Evolutionary conservation across 2,329 filamentous ascomycete genomes (phyloP).

Genomic region (Ophioceras dolichostomum): DNA sequence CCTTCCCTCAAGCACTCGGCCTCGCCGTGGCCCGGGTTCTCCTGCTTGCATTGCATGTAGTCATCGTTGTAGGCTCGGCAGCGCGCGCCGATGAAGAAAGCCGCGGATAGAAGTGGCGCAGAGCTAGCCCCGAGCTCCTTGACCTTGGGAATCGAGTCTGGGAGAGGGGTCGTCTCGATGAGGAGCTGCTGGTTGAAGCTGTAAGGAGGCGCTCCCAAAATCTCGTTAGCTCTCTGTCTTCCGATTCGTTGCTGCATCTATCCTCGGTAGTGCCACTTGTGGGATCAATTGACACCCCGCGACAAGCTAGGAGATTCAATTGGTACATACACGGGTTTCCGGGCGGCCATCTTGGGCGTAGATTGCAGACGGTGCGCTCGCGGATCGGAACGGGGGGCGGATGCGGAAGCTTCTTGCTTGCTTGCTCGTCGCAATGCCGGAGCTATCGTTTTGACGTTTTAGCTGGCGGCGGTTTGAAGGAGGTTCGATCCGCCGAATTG

Average conservation of each 20-base stretch:
- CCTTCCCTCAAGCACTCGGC: slow-evolving; percentile 94
- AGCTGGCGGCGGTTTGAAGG: slow-evolving; percentile 6
- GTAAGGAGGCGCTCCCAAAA: slow-evolving; percentile 10
- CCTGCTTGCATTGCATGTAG: slow-evolving; percentile 99
- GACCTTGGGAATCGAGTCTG: slow-evolving; percentile 82
- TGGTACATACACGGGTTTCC: slow-evolving; percentile 42
- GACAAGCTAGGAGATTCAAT: neutral
- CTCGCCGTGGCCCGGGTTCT: slow-evolving; percentile 83
- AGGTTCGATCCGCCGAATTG: slow-evolving; percentile 1
- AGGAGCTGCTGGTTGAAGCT: slow-evolving; percentile 94
- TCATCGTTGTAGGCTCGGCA: slow-evolving; percentile 97
- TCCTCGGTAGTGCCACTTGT: neutral
- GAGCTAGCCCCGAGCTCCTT: slow-evolving; percentile 89
- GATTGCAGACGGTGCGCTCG: too few relatives aligned
- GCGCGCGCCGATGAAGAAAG: slow-evolving; percentile 93
- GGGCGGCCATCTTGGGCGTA: slow-evolving; percentile 47
- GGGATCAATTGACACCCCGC: slow-evolving; percentile 8
- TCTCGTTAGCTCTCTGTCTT: slow-evolving; percentile 7
- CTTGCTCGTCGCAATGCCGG: too few relatives aligned
- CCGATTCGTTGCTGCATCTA: slow-evolving; percentile 3
- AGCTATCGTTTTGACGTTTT: too few relatives aligned
- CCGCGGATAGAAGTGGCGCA: slow-evolving; percentile 79
- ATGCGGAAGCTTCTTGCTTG: too few relatives aligned
- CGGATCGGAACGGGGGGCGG: slow-evolving; percentile 5
- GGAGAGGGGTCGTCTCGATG: slow-evolving; percentile 92